These are phyloP conservation scores for Aspergillus sp. DNA, from an alignment of 2,329 filamentous ascomycete genomes.

Conservation along the genomic window DNA sequence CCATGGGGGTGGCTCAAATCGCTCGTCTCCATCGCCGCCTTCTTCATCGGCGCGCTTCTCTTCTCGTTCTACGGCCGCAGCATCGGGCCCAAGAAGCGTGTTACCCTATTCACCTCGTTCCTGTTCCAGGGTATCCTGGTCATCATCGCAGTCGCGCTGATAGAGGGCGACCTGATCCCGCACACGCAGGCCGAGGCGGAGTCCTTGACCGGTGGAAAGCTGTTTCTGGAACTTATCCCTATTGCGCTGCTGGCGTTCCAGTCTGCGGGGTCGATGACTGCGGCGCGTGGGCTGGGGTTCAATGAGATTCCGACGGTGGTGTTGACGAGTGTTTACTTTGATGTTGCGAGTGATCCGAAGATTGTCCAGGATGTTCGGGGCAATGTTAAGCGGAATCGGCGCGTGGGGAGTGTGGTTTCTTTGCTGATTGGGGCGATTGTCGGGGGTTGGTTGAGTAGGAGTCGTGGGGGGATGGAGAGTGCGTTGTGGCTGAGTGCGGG, in stretches of 20 bases:
- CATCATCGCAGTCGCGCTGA: conserved; percentile 40
- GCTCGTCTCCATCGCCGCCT: conserved; percentile 41
- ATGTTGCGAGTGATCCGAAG: conserved; percentile 44
- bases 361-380: conserved; percentile 32
- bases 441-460: conserved; percentile 45
- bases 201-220: conserved; percentile 26
- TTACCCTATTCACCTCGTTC: conserved; percentile 44
- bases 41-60: conserved; percentile 43
- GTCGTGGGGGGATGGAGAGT: conserved; percentile 43
- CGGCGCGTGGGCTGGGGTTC: conserved; percentile 42
- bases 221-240: conserved; percentile 44
- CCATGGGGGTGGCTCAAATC: conserved; percentile 47
- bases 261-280: conserved; percentile 45
- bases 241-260: conserved; percentile 47
- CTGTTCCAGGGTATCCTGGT: conserved; percentile 39
- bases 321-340: conserved; percentile 48
- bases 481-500: conserved; percentile 46
- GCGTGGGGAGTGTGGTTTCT: conserved; percentile 38
- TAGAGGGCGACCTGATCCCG: conserved; percentile 40
- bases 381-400: conserved; percentile 41
- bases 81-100: conserved; percentile 34
- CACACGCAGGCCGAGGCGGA: conserved; percentile 36
- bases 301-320: conserved; percentile 49
- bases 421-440: conserved; percentile 43
- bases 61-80: conserved; percentile 41